Evolutionary conservation across 129 eudicot species (phyloP).

Genomic region (Chrysanthemum makinoi): DNA sequence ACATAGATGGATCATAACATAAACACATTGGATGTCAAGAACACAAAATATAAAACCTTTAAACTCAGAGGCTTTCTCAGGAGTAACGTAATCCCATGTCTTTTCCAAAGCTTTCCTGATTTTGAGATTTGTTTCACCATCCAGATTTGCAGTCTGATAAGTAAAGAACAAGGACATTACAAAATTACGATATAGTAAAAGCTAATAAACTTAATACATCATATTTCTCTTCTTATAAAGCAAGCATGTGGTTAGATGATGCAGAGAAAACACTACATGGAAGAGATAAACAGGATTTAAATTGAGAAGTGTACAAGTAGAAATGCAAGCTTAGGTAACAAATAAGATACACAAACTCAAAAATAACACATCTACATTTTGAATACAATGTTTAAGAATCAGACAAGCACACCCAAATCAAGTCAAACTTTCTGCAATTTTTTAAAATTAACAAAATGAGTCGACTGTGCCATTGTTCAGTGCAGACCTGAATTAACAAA

Average conservation of each 20-base stretch:
- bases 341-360: constrained; percentile 2
- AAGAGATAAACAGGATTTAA: constrained; percentile 6
- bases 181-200: constrained; percentile 12
- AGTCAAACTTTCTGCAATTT: not conserved
- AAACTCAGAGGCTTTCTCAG: constrained; percentile 86
- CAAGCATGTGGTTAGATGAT: constrained; percentile 13
- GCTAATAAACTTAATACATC: constrained; percentile 2
- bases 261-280: constrained; percentile 1
- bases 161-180: constrained; percentile 19
- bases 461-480: not conserved
- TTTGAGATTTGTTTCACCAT: constrained; percentile 98
- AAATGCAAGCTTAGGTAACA: constrained; percentile 14
- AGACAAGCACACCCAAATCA: not conserved
- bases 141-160: constrained; percentile 91
- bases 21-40: constrained; percentile 2
- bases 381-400: not conserved
- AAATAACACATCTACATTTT: not conserved
- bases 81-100: constrained; percentile 90
- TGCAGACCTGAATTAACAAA: not conserved
- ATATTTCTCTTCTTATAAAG: constrained; percentile 10
- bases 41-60: constrained; percentile 51
- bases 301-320: constrained; percentile 7
- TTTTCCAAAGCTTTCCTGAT: constrained; percentile 94
- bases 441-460: not conserved
- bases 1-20: constrained; percentile 4